Evolutionary conservation across 768 basidiomycete species (phyloP).

Genomic region (Favolaschia claudopus): DNA sequence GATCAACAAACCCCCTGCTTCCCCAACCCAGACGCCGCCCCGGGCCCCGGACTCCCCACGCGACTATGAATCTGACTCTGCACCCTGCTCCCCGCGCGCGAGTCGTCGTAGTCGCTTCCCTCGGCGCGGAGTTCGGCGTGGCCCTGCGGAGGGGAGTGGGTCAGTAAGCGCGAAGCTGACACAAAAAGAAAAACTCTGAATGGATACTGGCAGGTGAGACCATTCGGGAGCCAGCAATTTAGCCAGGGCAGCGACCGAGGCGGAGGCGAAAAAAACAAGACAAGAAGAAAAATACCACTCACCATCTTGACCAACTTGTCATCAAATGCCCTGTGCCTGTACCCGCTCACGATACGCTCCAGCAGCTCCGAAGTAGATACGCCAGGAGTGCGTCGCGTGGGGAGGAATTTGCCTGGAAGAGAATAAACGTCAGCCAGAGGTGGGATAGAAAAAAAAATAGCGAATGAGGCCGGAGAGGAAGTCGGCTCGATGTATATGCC

Average conservation of each 20-base stretch:
- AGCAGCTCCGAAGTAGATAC: slow-evolving; percentile 94
- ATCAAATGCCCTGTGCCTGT: slow-evolving; percentile 87
- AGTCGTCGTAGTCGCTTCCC: slow-evolving; percentile 62
- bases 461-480: too few relatives aligned
- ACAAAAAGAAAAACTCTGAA: too few relatives aligned
- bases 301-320: slow-evolving; percentile 89
- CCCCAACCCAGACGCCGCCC: too few relatives aligned
- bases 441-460: neutral
- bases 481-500: too few relatives aligned
- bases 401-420: slow-evolving; percentile 85
- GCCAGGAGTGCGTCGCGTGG: slow-evolving; percentile 93
- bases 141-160: too few relatives aligned
- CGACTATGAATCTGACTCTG: slow-evolving; percentile 41
- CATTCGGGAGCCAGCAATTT: too few relatives aligned
- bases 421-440: neutral
- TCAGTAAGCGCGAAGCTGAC: too few relatives aligned
- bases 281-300: too few relatives aligned
- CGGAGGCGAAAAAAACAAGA: too few relatives aligned
- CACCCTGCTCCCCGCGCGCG: slow-evolving; percentile 5
- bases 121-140: slow-evolving; percentile 73
- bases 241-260: too few relatives aligned
- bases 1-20: too few relatives aligned
- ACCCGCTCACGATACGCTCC: slow-evolving; percentile 89
- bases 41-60: slow-evolving; percentile 41
- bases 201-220: too few relatives aligned